Evolutionary conservation across 2,329 filamentous ascomycete genomes (phyloP).

Genomic region (Verticillium nonalfalfae): DNA sequence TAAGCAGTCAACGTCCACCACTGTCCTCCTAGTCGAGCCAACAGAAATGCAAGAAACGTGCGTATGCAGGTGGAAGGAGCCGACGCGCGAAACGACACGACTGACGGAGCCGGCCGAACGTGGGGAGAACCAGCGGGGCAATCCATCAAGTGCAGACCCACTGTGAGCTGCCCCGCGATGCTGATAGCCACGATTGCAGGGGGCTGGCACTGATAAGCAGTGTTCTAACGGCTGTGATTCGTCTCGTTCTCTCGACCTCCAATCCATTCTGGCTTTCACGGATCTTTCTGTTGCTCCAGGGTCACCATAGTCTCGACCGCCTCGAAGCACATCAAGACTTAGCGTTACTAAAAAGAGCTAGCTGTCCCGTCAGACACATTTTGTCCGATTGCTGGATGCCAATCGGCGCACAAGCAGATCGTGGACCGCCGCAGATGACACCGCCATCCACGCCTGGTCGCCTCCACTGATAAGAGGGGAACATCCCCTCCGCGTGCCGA

Average conservation of each 20-base stretch:
- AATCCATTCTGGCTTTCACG: not conserved
- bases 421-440: not conserved
- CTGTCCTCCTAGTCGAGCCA: not conserved
- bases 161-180: not conserved
- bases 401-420: not conserved
- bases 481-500: not conserved
- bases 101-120: not conserved
- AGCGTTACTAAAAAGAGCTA: not conserved
- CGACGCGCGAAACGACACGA: not conserved
- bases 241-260: not conserved
- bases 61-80: not conserved
- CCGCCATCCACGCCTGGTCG: not conserved
- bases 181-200: not conserved
- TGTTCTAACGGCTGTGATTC: not conserved
- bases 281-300: not conserved
- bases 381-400: not conserved
- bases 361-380: not conserved
- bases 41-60: too few species aligned
- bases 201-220: not conserved
- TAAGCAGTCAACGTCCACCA: too few species aligned
- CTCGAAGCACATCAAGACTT: not conserved
- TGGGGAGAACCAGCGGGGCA: not conserved
- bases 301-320: not conserved
- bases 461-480: not conserved
- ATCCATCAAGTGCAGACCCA: not conserved